A percentile compares a stretch with the other conserved stretches of the same genome.
Conservation (phyloP, 768 basidiomycete genomes). For the Psilocybe subaeruginosa region DNA sequence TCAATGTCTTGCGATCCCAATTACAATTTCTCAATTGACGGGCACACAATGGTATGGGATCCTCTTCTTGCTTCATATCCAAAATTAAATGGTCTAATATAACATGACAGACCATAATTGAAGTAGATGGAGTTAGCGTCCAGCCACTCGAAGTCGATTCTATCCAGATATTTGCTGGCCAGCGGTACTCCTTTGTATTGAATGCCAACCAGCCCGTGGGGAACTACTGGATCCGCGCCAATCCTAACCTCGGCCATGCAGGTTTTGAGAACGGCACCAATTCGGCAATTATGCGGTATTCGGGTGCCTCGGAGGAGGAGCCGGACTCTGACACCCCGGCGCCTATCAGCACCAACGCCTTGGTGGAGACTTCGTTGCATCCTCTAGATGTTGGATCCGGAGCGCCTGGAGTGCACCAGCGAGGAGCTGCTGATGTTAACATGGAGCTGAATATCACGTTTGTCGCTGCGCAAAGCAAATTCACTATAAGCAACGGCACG, state of each 20-base stretch:
- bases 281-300: slow-evolving; percentile 43
- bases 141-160: slow-evolving; percentile 38
- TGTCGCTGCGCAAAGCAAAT: slow-evolving; percentile 17
- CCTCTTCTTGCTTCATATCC: neutral
- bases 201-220: slow-evolving; percentile 35
- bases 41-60: slow-evolving; percentile 35
- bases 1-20: slow-evolving; percentile 43
- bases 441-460: slow-evolving; percentile 32
- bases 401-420: slow-evolving; percentile 32
- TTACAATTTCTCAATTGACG: slow-evolving; percentile 45
- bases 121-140: slow-evolving; percentile 41
- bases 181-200: slow-evolving; percentile 49
- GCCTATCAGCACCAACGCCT: slow-evolving; percentile 22
- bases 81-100: neutral
- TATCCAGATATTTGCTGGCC: slow-evolving; percentile 34
- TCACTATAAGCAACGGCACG: slow-evolving; percentile 18
- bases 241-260: slow-evolving; percentile 29
- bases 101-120: slow-evolving; percentile 34
- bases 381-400: slow-evolving; percentile 25
- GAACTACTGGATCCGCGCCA: slow-evolving; percentile 49
- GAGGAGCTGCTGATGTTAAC: slow-evolving; percentile 42
- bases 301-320: neutral
- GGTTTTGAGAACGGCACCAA: slow-evolving; percentile 39
- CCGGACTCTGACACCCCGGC: slow-evolving; percentile 50
- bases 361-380: slow-evolving; percentile 39